Evolutionary conservation across 1,284 basidiomycete genomes (phyloP), one percentile per base, ranked within the genome.

Genomic region (Heliocybe sulcata): DNA sequence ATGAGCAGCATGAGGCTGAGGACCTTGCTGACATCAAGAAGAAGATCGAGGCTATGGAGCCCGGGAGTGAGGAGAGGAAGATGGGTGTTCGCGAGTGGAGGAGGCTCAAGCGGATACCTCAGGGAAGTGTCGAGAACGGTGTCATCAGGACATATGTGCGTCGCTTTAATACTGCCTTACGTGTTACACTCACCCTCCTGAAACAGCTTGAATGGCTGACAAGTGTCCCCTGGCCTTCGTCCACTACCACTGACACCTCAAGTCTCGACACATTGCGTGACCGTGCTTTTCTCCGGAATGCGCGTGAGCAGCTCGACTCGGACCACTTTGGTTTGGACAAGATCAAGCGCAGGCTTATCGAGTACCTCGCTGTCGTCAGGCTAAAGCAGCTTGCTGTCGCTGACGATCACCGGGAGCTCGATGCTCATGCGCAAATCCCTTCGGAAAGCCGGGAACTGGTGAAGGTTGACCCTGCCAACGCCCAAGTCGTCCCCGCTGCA

Each of bases 321-420:
- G 93, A 95, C 59, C 92, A 95, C 68, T 95, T 85, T 61, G 93
- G 93, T 1, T 75, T 95, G 10, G 90, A 92, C 61, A 92, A 92
- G 68, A 85, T 95, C 68, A 95, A 96, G 77, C 89, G 91, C 59
- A 81, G 93, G 9, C 75, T 96, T 11, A 87, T 94, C 55, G 93
- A 96, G 65, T 95, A 93, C 66, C 78, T 96, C 22, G 93, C 92
- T 0, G 87, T 96, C 25, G 87, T 94, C 49, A 79, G 92, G 60
- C 74, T 96, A 49, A 84, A 83, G 59, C 84, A 90, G 59, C 74
- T 87, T 50, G 77, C 77, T 35, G 63, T 63, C 33, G 66, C 67
- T 29, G 75, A 70, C 0, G 57, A 59, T 45, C 47, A 58, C 33
- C 33, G 9, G 20, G 58, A 59, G 25, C 35, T 29, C 1, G 55